A percentile compares a stretch with the other conserved stretches of the same genome.
phyloP scores from a whole-genome alignment of 352 stramenopile species.

The Pythium biforme region DNA sequence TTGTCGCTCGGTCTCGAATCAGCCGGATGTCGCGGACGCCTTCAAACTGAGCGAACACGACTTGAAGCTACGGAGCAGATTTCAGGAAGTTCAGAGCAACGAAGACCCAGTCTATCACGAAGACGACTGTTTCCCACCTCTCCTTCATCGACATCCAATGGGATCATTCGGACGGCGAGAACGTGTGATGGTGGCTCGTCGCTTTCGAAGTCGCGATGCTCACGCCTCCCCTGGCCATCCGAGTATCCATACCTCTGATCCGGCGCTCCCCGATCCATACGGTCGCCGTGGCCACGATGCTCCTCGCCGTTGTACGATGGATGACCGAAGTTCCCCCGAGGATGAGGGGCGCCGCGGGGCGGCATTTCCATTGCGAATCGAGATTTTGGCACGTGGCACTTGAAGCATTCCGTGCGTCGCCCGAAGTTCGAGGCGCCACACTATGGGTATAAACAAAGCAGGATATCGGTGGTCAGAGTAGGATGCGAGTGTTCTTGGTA shows the following conservation, averaged over 20 bases:
- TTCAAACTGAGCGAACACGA: slow-evolving; percentile 61
- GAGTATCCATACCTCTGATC: background rate
- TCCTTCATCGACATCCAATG: slow-evolving; percentile 68
- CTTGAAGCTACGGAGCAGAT: slow-evolving; percentile 51
- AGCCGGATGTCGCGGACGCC: slow-evolving; percentile 70
- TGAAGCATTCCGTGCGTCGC: slow-evolving; percentile 61
- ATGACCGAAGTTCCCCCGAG: background rate
- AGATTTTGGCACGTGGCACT: slow-evolving; percentile 46
- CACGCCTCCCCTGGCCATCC: background rate
- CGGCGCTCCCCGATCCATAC: background rate
- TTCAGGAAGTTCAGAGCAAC: background rate
- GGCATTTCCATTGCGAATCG: slow-evolving; percentile 27
- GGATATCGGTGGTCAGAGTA: no score
- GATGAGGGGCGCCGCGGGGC: background rate
- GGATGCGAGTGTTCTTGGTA: no score
- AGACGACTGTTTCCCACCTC: slow-evolving; percentile 38
- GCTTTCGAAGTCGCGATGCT: slow-evolving; percentile 13
- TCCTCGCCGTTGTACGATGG: background rate
- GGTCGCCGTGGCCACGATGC: background rate
- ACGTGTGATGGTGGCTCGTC: slow-evolving; percentile 48
- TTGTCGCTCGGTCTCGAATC: slow-evolving; percentile 68
- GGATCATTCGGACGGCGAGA: slow-evolving; percentile 67
- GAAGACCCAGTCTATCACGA: background rate
- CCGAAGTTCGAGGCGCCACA: slow-evolving; percentile 79
- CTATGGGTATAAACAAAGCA: no score